Evolutionary conservation across 257 asterid genomes (phyloP), one percentile per base, ranked within the genome.

Genomic region (Solanum ossicruentum): DNA sequence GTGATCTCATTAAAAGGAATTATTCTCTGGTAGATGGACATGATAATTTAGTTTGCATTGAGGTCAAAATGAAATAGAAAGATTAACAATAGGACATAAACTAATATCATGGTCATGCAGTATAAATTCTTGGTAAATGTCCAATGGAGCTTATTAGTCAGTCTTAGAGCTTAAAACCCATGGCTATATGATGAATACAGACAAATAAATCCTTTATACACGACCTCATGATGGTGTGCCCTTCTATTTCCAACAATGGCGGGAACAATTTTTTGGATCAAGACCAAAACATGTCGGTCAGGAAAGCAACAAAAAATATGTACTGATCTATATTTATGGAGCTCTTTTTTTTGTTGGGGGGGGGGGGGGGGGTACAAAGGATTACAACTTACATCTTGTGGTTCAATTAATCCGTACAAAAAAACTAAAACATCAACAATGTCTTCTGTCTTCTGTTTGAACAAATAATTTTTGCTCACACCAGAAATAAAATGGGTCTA

Each of bases 1-100:
- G 98, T 94, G 89, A 97, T 84, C 90, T 94, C 98, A 80, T 81
- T 90, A 88, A 94, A 92, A 77, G 93, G 93, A 83, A 97, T 95
- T 75, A 94, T 89, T 92, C 91, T 97, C 99, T 97, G 85, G 43
- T 85, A 86, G 55, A 84, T 16, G 20, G 71, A 54, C 49, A 75
- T 39, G 70, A 69, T 80, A 84, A 88, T n/a, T 47, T 58, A 63
- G 55, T 84, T n/a, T 69, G 45, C 43, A 32, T 83, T 66, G 41
- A 51, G 8, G 36, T 83, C 26, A 61, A 65, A 39, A 16, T 69
- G 60, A 16, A 51, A 81, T 41, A 51, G 21, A 75, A 16, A 16
- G 65, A 77, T 61, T 51, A 77, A 49, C 10, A 77, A 51, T 16
- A 23, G 63, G 82, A 26, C 57, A 26, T 28, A 52, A 52, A 15